Conservation (phyloP, 2,329 filamentous ascomycete species). For the Colletotrichum sp. region DNA sequence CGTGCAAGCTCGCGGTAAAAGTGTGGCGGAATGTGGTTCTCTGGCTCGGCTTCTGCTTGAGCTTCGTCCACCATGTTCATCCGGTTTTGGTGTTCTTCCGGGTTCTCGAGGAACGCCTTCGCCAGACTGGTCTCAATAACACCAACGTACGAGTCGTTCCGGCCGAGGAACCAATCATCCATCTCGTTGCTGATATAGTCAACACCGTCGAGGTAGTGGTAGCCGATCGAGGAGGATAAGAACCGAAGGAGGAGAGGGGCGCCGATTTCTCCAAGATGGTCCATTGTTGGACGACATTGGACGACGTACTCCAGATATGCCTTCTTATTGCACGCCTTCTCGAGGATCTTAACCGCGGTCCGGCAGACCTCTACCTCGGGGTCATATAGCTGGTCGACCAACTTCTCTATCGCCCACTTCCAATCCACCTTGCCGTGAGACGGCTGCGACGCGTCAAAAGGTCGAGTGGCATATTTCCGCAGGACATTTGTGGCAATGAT, state of each 20-base stretch:
- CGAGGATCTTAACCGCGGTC: conserved; percentile 93
- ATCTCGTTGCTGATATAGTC: conserved; percentile 99
- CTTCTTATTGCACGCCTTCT: conserved; percentile 95
- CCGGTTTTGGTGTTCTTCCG: conserved; percentile 61
- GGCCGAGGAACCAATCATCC: conserved; percentile 98
- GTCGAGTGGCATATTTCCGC: conserved; percentile 79
- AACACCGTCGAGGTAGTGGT: conserved; percentile 94
- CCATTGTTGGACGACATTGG: conserved; percentile 90
- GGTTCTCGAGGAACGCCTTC: conserved; percentile 76
- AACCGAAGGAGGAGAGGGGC: conserved; percentile 92
- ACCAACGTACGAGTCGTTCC: conserved; percentile 94
- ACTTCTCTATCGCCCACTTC: conserved; percentile 93
- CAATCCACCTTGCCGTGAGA: conserved; percentile 59
- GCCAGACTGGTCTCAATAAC: conserved; percentile 96
- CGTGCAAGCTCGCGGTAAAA: conserved; percentile 96
- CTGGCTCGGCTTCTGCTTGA: conserved; percentile 63
- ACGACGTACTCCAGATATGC: conserved; percentile 94
- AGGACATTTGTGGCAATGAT: conserved; percentile 88
- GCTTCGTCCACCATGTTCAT: conserved; percentile 65
- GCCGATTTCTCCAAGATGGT: conserved; percentile 95
- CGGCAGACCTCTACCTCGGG: conserved; percentile 97
- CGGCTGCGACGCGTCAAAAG: conserved; percentile 39
- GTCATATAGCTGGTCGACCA: conserved; percentile 99
- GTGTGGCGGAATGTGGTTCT: conserved; percentile 84
- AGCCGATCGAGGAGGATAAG: conserved; percentile 93